These are phyloP conservation scores for Apiospora saccharicola DNA, from an alignment of 2,329 filamentous ascomycete species.

Conservation along the genomic window DNA sequence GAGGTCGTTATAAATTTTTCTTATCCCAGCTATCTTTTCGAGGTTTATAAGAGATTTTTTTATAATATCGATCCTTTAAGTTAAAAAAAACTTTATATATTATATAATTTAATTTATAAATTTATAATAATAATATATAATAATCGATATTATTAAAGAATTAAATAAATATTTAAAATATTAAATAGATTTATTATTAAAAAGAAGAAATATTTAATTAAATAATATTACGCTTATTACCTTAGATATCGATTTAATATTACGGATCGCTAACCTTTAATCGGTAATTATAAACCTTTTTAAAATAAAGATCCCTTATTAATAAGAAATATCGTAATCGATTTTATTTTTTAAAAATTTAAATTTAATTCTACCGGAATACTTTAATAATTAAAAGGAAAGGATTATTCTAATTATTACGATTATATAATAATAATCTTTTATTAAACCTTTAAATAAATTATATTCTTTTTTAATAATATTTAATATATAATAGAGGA, in stretches of 20 bases:
- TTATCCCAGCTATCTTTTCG: no score
- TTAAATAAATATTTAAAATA: no score
- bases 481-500: not conserved
- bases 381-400: not conserved
- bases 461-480: not conserved
- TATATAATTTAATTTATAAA: not conserved
- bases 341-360: no score
- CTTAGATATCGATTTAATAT: not conserved
- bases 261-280: no score
- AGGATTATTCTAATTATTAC: not conserved
- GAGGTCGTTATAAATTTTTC: no score
- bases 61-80: no score
- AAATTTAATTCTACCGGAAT: not conserved
- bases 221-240: constrained; percentile 2
- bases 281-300: not conserved
- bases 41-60: no score
- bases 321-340: no score
- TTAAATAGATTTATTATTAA: not conserved
- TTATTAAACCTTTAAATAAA: not conserved
- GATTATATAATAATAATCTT: not conserved
- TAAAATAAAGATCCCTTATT: no score
- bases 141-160: not conserved
- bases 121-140: constrained; percentile 7
- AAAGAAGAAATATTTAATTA: not conserved
- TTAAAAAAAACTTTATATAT: not conserved